Percentiles rank a stretch among this genome's conserved stretches.
These are phyloP conservation scores for Chaetomium cochliodes DNA, from an alignment of 495 filamentous ascomycete species.

Conservation along the genomic window DNA sequence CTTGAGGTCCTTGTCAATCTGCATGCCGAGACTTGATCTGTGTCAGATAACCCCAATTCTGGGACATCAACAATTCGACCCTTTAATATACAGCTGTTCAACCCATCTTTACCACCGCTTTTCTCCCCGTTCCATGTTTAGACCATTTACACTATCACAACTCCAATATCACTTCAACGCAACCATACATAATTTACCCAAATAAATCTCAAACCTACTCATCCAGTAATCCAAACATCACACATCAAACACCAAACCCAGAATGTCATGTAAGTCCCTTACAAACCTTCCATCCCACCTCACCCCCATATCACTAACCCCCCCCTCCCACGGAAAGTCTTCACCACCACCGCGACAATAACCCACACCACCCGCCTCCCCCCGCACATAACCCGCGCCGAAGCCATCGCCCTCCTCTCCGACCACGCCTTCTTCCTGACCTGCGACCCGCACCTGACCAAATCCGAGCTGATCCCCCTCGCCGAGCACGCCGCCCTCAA, in stretches of 20 bases:
- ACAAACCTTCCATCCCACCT: neutral
- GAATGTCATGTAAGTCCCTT: constrained; percentile 34
- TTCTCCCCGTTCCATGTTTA: neutral
- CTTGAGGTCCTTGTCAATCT: neutral
- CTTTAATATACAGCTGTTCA: neutral
- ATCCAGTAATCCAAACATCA: neutral
- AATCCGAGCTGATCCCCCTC: constrained; percentile 33
- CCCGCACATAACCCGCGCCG: constrained; percentile 50
- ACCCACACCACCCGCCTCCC: constrained; percentile 62
- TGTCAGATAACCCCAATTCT: constrained; percentile 9
- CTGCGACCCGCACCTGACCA: constrained; percentile 46
- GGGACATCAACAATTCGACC: constrained; percentile 7
- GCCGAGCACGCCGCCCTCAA: constrained; percentile 7
- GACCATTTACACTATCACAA: neutral
- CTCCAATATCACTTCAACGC: neutral
- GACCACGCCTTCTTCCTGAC: constrained; percentile 51
- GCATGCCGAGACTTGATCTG: constrained; percentile 17
- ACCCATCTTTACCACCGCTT: neutral
- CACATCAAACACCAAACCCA: neutral
- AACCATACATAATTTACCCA: neutral
- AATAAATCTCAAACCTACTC: neutral
- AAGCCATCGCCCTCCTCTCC: constrained; percentile 61
- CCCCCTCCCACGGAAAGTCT: constrained; percentile 38
- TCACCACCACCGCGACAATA: constrained; percentile 45
- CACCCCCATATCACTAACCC: neutral